These are phyloP conservation scores for Chlorella sp. DNA, from an alignment of 139 green algal genomes.

Conservation along the genomic window DNA sequence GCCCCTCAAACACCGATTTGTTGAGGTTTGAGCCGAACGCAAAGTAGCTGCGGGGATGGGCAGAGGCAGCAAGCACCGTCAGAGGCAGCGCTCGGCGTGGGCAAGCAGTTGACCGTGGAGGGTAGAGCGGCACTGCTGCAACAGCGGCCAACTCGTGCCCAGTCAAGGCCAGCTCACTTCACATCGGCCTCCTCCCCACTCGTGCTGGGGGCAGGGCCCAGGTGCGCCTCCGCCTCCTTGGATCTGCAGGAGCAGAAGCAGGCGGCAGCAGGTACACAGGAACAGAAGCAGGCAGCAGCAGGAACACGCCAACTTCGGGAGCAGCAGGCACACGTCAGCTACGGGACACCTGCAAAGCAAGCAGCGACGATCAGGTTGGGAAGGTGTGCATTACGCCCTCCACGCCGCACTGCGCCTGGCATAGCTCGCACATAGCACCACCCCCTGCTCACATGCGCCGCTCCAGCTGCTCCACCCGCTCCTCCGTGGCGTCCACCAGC, in stretches of 20 bases:
- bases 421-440: too few relatives aligned
- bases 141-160: background rate
- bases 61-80: background rate
- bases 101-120: background rate
- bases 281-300: too few relatives aligned
- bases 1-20: slow-evolving; percentile 23
- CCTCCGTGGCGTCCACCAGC: background rate
- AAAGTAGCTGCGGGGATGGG: background rate
- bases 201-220: background rate
- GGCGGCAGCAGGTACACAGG: background rate
- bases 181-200: slow-evolving; percentile 3
- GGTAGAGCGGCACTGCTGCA: background rate
- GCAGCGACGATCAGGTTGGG: background rate
- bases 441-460: background rate
- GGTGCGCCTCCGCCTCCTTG: background rate
- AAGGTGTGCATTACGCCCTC: background rate
- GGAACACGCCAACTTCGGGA: too few relatives aligned
- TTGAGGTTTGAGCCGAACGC: slow-evolving; percentile 17
- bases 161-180: background rate
- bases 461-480: background rate
- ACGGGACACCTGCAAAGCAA: background rate
- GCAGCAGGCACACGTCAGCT: background rate
- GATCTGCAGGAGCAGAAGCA: background rate
- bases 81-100: too few relatives aligned
- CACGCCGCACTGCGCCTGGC: background rate